Base-by-base conservation (phyloP, 371 early-diverging fungal species). In the Funneliformis caledonium region DNA sequence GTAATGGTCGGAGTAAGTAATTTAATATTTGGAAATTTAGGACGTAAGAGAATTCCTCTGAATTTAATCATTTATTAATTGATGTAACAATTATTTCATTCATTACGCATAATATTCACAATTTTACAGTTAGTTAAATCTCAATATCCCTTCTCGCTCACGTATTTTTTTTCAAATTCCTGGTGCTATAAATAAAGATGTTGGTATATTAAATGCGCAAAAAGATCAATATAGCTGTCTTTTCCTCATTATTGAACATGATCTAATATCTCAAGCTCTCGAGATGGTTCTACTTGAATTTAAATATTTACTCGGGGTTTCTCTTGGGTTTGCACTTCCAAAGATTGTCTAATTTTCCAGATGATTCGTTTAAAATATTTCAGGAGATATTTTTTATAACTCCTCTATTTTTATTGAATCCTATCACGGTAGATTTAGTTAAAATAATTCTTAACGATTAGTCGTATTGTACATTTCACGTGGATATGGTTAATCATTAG, bases 401-500 rank as follows among this genome's bases (percentile, higher is more conserved):
- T 4, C 64, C 64, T 11, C 64, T 64, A 64, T 31, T 64, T 14
- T 64, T 64, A 64, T 64, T 9, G 14, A 31, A 22, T 64, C 64
- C 64, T 12, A 64, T 64, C 14, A 9, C 22, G 0, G 64, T 64
- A 26, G 22, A 22, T 26, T 64, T 64, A 33, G 26, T 26, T 31
- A 26, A 26, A 64, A 26, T 64, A 22, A 4, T 64, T 10, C 64
- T 31, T 12, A 26, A 56, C n/a, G 19, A 4, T 64, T 31, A 9
- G 0, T 12, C 64, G 26, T 64, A 22, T 11, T 31, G 26, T 8
- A 31, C 64, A 31, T 14, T 64, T 31, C 64, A 64, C 10, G 14
- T 26, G 8, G 64, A 64, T 64, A 26, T 64, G 8, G 64, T 31
- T 64, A 64, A 64, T 22, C 64, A 64, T 64, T 64, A 64, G 31